Percentiles rank a stretch among this genome's conserved stretches.
Conservation (phyloP, 441 rosid species). For the Corymbia citriodora region DNA sequence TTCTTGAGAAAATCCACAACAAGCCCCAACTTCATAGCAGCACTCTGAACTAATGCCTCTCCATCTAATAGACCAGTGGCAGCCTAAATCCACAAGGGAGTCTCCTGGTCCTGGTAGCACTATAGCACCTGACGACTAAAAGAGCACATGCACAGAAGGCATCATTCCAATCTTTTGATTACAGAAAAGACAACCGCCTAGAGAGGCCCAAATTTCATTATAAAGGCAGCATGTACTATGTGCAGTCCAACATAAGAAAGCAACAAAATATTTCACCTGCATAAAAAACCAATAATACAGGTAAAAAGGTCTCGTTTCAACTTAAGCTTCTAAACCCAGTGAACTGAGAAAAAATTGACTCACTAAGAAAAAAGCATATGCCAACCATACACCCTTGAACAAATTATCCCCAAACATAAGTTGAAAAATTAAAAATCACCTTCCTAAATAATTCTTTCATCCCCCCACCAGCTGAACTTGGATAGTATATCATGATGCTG, state of each 20-base stretch:
- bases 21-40: neutral
- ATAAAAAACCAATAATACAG: neutral
- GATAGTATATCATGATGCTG: constrained; percentile 98
- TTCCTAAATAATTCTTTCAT: constrained; percentile 99
- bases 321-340: neutral
- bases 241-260: neutral
- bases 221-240: neutral
- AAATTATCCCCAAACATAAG: neutral
- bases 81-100: neutral
- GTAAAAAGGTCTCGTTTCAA: neutral
- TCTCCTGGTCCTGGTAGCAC: neutral
- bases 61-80: neutral
- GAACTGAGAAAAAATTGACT: neutral
- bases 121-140: neutral
- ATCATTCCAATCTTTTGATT: neutral
- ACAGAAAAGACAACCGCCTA: neutral
- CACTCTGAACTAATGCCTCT: neutral
- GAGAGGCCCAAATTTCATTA: neutral
- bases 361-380: neutral
- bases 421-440: constrained; percentile 28
- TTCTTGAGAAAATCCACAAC: neutral
- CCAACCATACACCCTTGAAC: neutral
- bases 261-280: neutral
- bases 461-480: constrained; percentile 99
- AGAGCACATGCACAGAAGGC: neutral